These are phyloP conservation scores for Tripterygium wilfordii DNA, from an alignment of 177 flowering plant genomes.

Conservation along the genomic window DNA sequence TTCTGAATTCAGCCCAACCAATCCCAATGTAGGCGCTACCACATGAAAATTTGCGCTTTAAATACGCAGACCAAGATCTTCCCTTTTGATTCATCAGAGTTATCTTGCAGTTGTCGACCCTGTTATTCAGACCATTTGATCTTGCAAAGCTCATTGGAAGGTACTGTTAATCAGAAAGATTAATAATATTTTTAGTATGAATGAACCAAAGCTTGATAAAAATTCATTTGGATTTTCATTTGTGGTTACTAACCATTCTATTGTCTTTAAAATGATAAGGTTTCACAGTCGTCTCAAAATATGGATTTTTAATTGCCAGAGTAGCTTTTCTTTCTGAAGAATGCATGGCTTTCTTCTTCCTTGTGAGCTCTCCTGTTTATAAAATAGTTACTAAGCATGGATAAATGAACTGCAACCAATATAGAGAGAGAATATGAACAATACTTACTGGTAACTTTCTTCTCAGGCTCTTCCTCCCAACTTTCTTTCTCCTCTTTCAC, in stretches of 20 bases:
- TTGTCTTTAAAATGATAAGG: background rate
- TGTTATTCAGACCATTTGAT: background rate
- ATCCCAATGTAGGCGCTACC: background rate
- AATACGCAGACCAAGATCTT: background rate
- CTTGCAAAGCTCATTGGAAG: background rate
- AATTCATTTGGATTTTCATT: background rate
- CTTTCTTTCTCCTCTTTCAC: background rate
- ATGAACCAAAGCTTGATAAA: too few species aligned
- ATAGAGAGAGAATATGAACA: background rate
- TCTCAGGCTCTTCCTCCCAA: background rate
- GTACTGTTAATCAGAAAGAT: background rate
- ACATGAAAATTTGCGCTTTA: background rate
- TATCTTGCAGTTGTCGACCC: background rate
- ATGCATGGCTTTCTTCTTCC: background rate
- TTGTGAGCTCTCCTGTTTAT: background rate
- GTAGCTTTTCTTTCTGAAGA: too few species aligned
- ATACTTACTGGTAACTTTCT: background rate
- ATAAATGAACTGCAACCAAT: background rate
- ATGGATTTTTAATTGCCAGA: background rate
- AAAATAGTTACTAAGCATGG: background rate
- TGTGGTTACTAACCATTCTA: background rate
- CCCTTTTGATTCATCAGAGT: background rate
- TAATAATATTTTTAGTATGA: background rate
- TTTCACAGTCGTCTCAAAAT: background rate
- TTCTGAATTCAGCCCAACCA: background rate